Conservation (phyloP, 192 early-diverging fungal genomes). For the Backusella liffmaniae region DNA sequence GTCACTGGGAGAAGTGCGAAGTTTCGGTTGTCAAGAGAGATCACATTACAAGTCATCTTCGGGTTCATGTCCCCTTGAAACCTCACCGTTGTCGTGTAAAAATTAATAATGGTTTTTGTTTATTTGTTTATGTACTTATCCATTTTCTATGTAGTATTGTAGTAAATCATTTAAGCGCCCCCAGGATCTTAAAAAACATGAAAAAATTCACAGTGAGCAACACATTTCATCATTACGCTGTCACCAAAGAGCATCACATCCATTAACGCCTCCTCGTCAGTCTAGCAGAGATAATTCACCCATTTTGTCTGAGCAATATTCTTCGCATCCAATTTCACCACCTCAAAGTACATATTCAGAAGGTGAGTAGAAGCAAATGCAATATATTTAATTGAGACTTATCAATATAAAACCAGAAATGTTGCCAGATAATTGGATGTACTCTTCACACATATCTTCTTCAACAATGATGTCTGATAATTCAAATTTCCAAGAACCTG, state of each 20-base stretch:
- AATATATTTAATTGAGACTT: background rate
- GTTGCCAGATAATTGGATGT: constrained; percentile 10
- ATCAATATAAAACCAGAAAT: background rate
- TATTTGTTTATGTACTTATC: background rate
- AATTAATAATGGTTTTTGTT: background rate
- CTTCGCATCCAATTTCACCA: constrained; percentile 31
- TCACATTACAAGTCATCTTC: constrained; percentile 96
- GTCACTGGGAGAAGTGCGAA: constrained; percentile 85
- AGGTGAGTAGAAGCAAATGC: background rate
- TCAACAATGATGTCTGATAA: background rate
- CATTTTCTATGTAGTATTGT: constrained; percentile 49
- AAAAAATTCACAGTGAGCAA: constrained; percentile 70
- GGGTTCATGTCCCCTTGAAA: constrained; percentile 91
- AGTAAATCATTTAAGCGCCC: constrained; percentile 86
- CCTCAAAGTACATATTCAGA: constrained; percentile 37
- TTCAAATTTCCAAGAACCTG: background rate
- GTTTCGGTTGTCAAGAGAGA: constrained; percentile 82
- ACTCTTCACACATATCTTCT: background rate
- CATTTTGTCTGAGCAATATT: constrained; percentile 10
- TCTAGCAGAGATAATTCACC: constrained; percentile 23
- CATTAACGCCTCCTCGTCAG: constrained; percentile 29
- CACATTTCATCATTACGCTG: constrained; percentile 18
- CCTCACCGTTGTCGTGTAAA: constrained; percentile 79
- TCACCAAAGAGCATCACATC: constrained; percentile 13
- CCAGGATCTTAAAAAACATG: constrained; percentile 93